Conservation (phyloP, 805 yeast species). For the Candida pseudoglaebosa region DNA sequence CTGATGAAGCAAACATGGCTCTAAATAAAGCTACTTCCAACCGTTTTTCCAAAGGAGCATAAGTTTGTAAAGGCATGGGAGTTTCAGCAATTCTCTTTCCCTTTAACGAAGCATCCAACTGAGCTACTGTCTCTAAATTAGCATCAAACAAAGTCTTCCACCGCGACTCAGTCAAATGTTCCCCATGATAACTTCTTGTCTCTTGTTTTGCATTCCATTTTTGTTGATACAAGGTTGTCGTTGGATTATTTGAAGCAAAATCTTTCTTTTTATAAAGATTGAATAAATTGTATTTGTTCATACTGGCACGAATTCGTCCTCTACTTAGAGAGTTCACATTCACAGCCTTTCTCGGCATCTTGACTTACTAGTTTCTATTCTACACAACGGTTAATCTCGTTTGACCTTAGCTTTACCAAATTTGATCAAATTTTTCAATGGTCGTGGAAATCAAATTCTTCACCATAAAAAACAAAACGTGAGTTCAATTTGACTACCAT, state of each 20-base stretch:
- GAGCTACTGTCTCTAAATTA: slow-evolving; percentile 80
- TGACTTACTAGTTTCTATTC: slow-evolving; percentile 1
- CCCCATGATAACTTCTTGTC: slow-evolving; percentile 95
- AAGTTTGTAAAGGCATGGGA: slow-evolving; percentile 86
- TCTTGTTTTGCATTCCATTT: slow-evolving; percentile 90
- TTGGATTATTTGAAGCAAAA: slow-evolving; percentile 42
- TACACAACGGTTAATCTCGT: neutral
- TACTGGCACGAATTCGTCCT: slow-evolving; percentile 80
- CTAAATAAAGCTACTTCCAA: slow-evolving; percentile 88
- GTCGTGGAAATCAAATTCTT: neutral
- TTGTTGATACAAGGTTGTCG: slow-evolving; percentile 77
- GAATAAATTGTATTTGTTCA: slow-evolving; percentile 89
- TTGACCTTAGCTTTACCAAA: neutral
- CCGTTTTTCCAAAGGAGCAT: slow-evolving; percentile 81
- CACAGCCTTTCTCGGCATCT: slow-evolving; percentile 62
- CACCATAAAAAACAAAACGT: neutral
- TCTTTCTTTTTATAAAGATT: slow-evolving; percentile 74
- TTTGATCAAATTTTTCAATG: slow-evolving; percentile 2
- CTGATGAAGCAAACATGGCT: slow-evolving; percentile 87
- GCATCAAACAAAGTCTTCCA: slow-evolving; percentile 70
- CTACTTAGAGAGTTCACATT: slow-evolving; percentile 55
- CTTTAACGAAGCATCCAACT: slow-evolving; percentile 74
- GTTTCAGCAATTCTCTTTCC: slow-evolving; percentile 57
- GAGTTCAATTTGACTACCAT: no score
- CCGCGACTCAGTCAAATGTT: slow-evolving; percentile 78